Base-by-base conservation (phyloP, 805 yeast species). In the Saccharomycopsis javanensis region DNA sequence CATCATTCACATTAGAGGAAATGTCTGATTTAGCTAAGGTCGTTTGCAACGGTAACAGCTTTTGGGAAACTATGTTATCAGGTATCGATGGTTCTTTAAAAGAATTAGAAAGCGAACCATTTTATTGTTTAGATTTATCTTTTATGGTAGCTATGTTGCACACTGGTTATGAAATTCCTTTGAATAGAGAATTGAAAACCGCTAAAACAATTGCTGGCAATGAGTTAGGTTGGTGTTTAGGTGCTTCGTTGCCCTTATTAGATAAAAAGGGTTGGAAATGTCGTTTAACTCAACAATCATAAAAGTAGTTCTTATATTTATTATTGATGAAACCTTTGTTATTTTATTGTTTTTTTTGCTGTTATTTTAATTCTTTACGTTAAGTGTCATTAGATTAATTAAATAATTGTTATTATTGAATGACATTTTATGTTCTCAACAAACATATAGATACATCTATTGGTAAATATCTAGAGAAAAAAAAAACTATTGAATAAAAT, bases 161-260 rank as follows among this genome's bases (percentile, higher is more conserved):
- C 71, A 85, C 91, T n/a, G 99, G 99, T 50, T 94, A 94, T 71
- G 97, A 92, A 64, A 89, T 94, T 62, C 97, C 97, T 60, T 78
- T 88, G 59, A 76, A 79, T 63, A 83, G 98, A 69, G 97, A 92
- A 71, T 81, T 94, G 64, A 87, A 81, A 70, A 94, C 97, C 5
- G 98, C 97, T 7, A 83, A 89, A 75, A 90, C 82, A 68, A 88
- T 94, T 64, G 86, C 83, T 55, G 82, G 83, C 67, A 90, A 88
- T 66, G 99, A 94, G 73, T 78, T 94, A 55, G 99, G 99, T 34
- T 94, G 99, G 99, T 94, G 98, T 75, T 76, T 94, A 57, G 99
- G 99, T 65, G 99, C 98, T 1, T 88, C 97, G 1, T 78, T 94
- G 65, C 98, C 98, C 7, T 74, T 94, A 64, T 76, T 94, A 64